Base-by-base conservation (phyloP, 2,329 filamentous ascomycete species). In the Neofusicoccum sp. region DNA sequence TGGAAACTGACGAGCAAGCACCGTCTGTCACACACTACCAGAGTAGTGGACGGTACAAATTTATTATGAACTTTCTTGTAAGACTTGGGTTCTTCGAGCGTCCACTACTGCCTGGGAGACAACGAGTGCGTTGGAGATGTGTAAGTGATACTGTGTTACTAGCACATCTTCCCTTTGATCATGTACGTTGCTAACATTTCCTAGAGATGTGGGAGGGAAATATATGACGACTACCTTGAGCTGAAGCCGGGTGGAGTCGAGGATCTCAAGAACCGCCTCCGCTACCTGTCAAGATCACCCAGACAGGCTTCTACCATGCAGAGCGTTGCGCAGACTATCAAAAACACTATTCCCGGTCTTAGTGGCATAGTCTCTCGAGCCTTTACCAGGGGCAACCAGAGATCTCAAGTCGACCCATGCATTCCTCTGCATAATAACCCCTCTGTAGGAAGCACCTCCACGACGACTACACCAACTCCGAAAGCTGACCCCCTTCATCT, bases 111-210 rank as follows among this genome's bases (percentile, higher is more conserved):
- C 40, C 40, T 24, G 56, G 45, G 14, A 58, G 7, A 45, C 36
- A 57, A 2, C 63, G 66, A 6, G 47, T 69, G 6, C 61, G 63
- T n/a, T 70, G 68, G 67, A 56, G 60, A 60, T 65, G 66, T 31
- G 67, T 70, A 61, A 57, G 66, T 67, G 31, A 34, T 56, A 16
- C 6, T n/a, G 49, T 38, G 60, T 66, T 12, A 66, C 11, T 9
- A 6, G 24, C 1, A 5, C 1, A 33, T 3, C 38, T 66, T n/a
- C 12, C 6, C 1, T 5, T 14, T 3, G n/a, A 45, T n/a, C n/a
- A n/a, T n/a, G n/a, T 28, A 38, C 8, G 12, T 7, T 45, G 4
- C 43, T 45, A 12, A 45, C 11, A 14, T 45, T 11, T 30, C 5
- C 3, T 30, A 45, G 68, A 36, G 4, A 20, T 67, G 67, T 36